Evolutionary conservation across 148 eudicot species (phyloP), one percentile per base, ranked within the genome.

Genomic region (Hydrangea macrophylla): DNA sequence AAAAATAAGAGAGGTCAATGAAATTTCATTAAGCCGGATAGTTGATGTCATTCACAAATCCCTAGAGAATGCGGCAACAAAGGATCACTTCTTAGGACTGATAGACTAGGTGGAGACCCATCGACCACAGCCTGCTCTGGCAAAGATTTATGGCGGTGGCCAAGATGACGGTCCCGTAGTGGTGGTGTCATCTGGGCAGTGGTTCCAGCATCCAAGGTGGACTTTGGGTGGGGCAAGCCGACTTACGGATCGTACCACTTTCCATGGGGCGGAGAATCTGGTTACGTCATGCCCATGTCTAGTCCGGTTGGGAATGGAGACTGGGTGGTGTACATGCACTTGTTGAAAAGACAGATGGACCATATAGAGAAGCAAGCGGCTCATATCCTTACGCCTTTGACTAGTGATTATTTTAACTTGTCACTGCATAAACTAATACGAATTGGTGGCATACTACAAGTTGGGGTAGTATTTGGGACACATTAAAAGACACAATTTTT

Each of bases 251-350:
- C 89, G 7, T 81, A 76, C 75, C 85, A 81, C 79, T 85, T 83
- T 50, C 85, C 83, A 0, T 88, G 89, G 89, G 82, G 82, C 8
- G 87, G 83, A 2, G 59, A 53, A 54, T 69, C 81, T 35, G 89
- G 89, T 2, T 81, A 83, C 58, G 92, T 88, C 22, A 85, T 88
- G 92, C 89, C 89, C 23, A 83, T 88, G 89, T 79, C 84, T 0
- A 68, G 87, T 56, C 72, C 81, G 1, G 17, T 27, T 7, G 82
- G 76, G 42, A 78, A 81, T 71, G 86, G 85, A 0, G 93, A 88
- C 77, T 88, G 89, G 89, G 35, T 88, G 39, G 87, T 85, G 31
- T 85, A 85, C 58, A 82, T 88, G 89, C 85, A 80, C 50, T 73
- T 88, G 10, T 2, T 42, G 18, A 55, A 79, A 57, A 73, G 60